Evolutionary conservation across 2,329 filamentous ascomycete genomes (phyloP), one percentile per base, ranked within the genome.

Genomic region (Monosporascus sp.): DNA sequence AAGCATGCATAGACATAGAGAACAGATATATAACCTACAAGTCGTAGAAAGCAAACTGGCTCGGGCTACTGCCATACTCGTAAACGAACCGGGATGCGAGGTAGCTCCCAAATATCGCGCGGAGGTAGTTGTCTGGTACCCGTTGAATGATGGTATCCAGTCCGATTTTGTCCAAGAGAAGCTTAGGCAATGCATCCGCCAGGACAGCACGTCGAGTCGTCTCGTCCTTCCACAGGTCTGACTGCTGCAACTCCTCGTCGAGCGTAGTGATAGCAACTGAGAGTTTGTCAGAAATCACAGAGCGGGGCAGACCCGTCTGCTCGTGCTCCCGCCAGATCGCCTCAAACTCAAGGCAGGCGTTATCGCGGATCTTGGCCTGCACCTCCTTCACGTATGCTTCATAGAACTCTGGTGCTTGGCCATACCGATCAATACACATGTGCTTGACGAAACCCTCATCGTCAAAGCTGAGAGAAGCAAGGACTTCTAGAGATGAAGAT

Each of bases 41-140:
- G 70, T 96, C 91, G 74, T 96, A 99, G 80, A 99, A 99, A 40
- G 93, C 91, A 76, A 99, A 97, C 67, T 97, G 93, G 76, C 88
- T 94, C 5, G 94, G 92, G 61, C 84, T 87, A 69, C 91, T 92
- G 66, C 94, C 94, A 70, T 93, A 94, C 71, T 96, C 85, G 72
- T 99, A 99, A 41, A 99, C 91, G 70, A 99, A 99, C 44, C 94
- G 88, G 67, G 89, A 95, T 48, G 94, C 93, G 61, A 99, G 80
- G 74, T 93, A 97, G 69, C 90, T 95, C 62, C 94, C 94, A 68
- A 99, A 99, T 70, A 99, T 97, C 60, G 92, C 88, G 61, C 91
- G 85, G 58, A 99, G 83, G 69, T 99, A 99, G 62, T 86, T 87
- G 57, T 96, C 90, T 1, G 94, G 94, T 22, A 99, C 92, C 60